phyloP scores from a whole-genome alignment of 306 rosid genomes.

The Acacia crassicarpa region DNA sequence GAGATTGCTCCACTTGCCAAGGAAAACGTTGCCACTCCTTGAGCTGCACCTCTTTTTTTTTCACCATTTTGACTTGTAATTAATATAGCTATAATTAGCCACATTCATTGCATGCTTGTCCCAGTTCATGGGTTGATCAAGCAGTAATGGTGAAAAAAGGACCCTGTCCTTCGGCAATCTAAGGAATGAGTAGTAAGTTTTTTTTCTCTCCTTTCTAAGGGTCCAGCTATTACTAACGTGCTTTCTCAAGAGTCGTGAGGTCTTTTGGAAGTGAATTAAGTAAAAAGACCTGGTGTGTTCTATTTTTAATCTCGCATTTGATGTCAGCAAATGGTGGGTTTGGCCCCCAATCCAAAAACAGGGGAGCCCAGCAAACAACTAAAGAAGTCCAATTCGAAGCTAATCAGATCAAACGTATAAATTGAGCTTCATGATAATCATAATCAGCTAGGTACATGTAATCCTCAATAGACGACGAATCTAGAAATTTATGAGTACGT shows the following conservation, averaged over 20 bases:
- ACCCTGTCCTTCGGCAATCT: background rate
- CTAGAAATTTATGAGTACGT: background rate
- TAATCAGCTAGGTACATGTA: background rate
- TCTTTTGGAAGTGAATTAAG: constrained; percentile 16
- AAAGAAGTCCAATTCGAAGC: background rate
- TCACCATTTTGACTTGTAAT: background rate
- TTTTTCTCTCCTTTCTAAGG: background rate
- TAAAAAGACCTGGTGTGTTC: background rate
- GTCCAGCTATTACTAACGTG: background rate
- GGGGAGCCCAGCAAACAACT: background rate
- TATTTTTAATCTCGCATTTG: background rate
- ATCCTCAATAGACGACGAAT: background rate
- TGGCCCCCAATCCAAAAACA: background rate
- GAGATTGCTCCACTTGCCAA: constrained; percentile 82
- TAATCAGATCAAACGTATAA: background rate
- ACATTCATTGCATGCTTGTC: background rate
- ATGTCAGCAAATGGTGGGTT: background rate
- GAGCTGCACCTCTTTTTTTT: constrained; percentile 29
- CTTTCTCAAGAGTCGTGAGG: background rate
- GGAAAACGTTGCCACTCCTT: constrained; percentile 79
- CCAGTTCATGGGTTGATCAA: background rate
- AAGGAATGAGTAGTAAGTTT: background rate
- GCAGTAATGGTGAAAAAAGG: background rate
- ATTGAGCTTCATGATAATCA: background rate
- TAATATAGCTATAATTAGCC: background rate